phyloP scores from a whole-genome alignment of 257 asterid species.

The Nicotiana attenuata region DNA sequence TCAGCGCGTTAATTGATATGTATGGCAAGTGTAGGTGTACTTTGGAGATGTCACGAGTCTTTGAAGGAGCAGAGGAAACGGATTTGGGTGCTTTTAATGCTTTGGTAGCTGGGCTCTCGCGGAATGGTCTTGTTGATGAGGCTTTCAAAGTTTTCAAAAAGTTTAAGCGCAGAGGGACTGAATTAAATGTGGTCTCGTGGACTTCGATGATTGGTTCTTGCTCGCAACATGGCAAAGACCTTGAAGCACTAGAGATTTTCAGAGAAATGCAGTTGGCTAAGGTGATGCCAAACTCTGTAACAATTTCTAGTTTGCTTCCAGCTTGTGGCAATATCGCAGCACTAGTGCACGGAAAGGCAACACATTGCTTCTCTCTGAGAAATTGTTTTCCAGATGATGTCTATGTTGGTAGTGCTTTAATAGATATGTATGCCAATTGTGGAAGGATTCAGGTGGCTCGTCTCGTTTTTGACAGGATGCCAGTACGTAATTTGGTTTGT shows the following conservation, averaged over 20 bases:
- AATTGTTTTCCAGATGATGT: conserved; percentile 44
- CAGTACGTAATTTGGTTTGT: conserved; percentile 60
- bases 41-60: conserved; percentile 47
- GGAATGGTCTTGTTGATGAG: conserved; percentile 68
- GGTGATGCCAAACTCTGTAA: conserved; percentile 65
- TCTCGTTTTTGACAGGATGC: conserved; percentile 51
- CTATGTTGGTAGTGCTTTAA: conserved; percentile 72
- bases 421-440: conserved; percentile 91
- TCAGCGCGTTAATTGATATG: conserved; percentile 77
- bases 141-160: conserved; percentile 50
- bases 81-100: conserved; percentile 78
- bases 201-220: conserved; percentile 83
- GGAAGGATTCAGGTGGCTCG: conserved; percentile 65
- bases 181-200: conserved; percentile 88
- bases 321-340: conserved; percentile 92
- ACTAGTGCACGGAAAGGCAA: conserved; percentile 71
- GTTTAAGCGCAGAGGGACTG: conserved; percentile 36
- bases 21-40: conserved; percentile 60
- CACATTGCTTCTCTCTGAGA: conserved; percentile 72
- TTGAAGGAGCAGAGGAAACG: conserved; percentile 44
- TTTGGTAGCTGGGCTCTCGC: conserved; percentile 63
- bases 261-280: conserved; percentile 73
- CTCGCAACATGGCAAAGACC: conserved; percentile 82
- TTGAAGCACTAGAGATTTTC: conserved; percentile 71
- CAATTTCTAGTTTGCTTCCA: conserved; percentile 84